A percentile compares a stretch with the other conserved stretches of the same genome.
Conservation (phyloP, 2,329 filamentous ascomycete genomes). For the Seiridium cupressi region DNA sequence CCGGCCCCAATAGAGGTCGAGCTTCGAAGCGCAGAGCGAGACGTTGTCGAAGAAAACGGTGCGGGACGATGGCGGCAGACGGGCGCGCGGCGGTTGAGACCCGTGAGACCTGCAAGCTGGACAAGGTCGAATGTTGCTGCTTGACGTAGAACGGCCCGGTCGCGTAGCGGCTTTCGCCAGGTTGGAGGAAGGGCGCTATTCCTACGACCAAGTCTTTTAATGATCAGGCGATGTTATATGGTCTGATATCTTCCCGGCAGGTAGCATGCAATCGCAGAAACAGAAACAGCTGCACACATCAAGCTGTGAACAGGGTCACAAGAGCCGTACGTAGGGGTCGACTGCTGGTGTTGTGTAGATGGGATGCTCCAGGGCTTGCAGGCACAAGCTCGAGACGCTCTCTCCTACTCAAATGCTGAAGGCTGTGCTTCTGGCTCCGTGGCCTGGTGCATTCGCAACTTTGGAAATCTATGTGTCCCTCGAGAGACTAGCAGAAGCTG, state of each 20-base stretch:
- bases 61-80: slow-evolving; percentile 6
- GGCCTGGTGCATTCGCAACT: too few relatives aligned
- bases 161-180: not conserved
- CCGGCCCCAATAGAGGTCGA: slow-evolving; percentile 17
- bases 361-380: not conserved
- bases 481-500: slow-evolving; percentile 7
- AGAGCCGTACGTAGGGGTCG: slow-evolving; percentile 8
- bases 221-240: not conserved
- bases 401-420: not conserved
- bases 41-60: slow-evolving; percentile 4
- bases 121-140: not conserved
- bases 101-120: slow-evolving; percentile 1
- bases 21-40: slow-evolving; percentile 21
- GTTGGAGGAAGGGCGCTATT: not conserved
- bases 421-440: slow-evolving; percentile 8
- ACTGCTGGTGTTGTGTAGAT: slow-evolving; percentile 15
- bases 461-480: too few relatives aligned
- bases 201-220: not conserved
- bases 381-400: slow-evolving; percentile 3
- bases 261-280: not conserved
- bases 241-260: not conserved
- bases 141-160: slow-evolving; percentile 4
- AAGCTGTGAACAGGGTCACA: not conserved
- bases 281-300: slow-evolving; percentile 4
- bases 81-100: slow-evolving; percentile 6